Percentiles rank a stretch among this genome's conserved stretches.
phyloP scores from a whole-genome alignment of 2,329 filamentous ascomycete species.

The Pestalotiopsis sp. region DNA sequence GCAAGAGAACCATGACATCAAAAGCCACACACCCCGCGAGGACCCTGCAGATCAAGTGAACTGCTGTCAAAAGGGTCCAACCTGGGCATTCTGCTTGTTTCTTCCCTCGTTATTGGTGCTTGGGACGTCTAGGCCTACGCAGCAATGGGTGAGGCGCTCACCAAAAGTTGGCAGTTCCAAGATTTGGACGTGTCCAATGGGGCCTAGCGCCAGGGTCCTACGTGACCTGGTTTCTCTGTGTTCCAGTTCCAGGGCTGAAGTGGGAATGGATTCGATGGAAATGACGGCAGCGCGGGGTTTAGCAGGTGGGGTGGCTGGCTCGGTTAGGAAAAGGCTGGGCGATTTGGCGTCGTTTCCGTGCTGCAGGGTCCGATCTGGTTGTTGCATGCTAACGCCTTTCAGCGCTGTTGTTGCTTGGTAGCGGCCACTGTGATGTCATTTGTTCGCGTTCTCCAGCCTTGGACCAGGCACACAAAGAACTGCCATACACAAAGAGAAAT shows the following conservation, averaged over 20 bases:
- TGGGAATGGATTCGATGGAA: neutral
- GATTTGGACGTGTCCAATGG: neutral
- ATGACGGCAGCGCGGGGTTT: conserved; percentile 6
- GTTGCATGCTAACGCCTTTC: neutral
- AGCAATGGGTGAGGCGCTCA: neutral
- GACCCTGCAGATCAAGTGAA: conserved; percentile 14
- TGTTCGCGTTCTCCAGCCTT: neutral
- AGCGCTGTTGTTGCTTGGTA: neutral
- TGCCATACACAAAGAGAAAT: neutral
- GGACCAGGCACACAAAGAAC: neutral
- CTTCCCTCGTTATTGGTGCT: neutral
- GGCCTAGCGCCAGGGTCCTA: conserved; percentile 10
- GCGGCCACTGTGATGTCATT: conserved; percentile 7
- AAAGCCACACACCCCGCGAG: neutral
- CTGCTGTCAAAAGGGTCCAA: neutral
- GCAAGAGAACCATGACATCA: conserved; percentile 16
- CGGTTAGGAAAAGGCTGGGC: neutral
- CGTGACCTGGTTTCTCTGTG: neutral
- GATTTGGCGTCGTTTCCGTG: neutral
- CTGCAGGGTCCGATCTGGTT: neutral
- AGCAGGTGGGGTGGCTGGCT: neutral
- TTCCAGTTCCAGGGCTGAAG: neutral
- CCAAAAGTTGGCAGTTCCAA: conserved; percentile 13
- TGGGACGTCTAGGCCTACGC: neutral
- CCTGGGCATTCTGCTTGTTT: neutral